Base-by-base conservation (phyloP, 2,329 filamentous ascomycete species). In the Cladosporium sp. region DNA sequence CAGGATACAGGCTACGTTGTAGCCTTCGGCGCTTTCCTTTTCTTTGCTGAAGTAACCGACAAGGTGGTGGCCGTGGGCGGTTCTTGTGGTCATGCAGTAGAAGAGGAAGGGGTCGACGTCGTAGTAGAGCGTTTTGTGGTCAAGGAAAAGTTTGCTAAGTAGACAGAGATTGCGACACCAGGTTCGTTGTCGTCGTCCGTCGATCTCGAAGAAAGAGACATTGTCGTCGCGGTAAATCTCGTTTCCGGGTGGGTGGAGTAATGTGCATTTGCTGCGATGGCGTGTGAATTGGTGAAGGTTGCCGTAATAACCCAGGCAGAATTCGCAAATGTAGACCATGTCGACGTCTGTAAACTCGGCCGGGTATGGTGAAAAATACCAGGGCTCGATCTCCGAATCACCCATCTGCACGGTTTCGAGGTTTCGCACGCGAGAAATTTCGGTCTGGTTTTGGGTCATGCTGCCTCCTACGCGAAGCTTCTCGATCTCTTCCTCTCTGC, bases 1-100 rank as follows among this genome's bases (percentile, higher is more conserved):
- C 52, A 98, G 76, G 66, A 98, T 98, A 79, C 94, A 98, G 4
- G 93, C 94, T 27, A 98, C 85, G 65, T 98, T 98, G 78, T 97
- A 98, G 25, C 88, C 89, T 62, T 98, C 94, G 0, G 90, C 90
- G 33, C 86, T 92, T 69, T 98, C 93, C 60, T 98, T 98, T 69
- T 98, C 93, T 67, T 98, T 98, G 50, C 88, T 95, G 69, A 98
- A 98, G 66, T 96, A 98, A n/a, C 93, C 93, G n/a, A 98, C 88
- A 43, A 98, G 80, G 64, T 97, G 93, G 62, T 86, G 93, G 12
- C 93, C 93, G 60, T 90, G 85, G 43, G 95, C 89, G 56, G 91
- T 88, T 58, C 87, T 83, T 35, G 84, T 85, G 20, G 88, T 88
- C 92, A 98, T 96, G 68, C 95, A 92, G 70, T 98, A 98, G 74